Conservation (phyloP, 768 basidiomycete genomes). For the Leucosporidium scottii region DNA sequence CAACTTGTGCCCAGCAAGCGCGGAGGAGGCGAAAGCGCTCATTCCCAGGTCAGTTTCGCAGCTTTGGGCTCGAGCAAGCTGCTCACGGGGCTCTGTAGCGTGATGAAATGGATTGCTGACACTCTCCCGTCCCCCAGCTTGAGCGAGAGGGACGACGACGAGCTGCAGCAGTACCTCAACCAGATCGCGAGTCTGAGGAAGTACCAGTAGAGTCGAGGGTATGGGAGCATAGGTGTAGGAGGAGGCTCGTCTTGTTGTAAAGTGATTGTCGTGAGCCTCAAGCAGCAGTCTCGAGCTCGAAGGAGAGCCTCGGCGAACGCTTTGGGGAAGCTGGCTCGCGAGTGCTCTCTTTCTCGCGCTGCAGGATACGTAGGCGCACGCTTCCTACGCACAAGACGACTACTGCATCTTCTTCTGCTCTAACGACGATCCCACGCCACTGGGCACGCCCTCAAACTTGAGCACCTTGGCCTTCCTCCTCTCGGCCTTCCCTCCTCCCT, state of each 20-base stretch:
- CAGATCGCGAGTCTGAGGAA: constrained; percentile 87
- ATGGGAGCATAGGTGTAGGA: background rate
- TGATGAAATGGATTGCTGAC: no score
- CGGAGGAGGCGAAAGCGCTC: constrained; percentile 86
- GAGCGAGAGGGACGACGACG: constrained; percentile 79
- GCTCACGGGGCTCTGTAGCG: background rate
- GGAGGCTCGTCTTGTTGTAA: background rate
- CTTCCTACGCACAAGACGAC: no score
- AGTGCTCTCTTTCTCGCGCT: background rate
- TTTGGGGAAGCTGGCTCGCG: no score
- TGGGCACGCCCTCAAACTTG: background rate
- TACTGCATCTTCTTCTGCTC: no score
- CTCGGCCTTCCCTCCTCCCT: background rate
- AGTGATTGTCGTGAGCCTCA: no score
- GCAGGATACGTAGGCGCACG: no score
- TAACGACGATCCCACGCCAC: no score
- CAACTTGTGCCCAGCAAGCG: constrained; percentile 76
- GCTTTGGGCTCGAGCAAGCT: background rate
- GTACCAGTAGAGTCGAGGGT: constrained; percentile 51
- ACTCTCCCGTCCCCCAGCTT: constrained; percentile 49
- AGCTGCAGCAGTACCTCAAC: constrained; percentile 69
- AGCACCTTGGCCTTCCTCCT: background rate
- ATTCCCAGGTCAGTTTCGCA: constrained; percentile 61
- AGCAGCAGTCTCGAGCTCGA: no score
- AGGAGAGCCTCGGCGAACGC: no score